A percentile compares a stretch with the other conserved stretches of the same genome.
These are phyloP conservation scores for Cubamyces lactineus DNA, from an alignment of 768 basidiomycete species.

Conservation along the genomic window DNA sequence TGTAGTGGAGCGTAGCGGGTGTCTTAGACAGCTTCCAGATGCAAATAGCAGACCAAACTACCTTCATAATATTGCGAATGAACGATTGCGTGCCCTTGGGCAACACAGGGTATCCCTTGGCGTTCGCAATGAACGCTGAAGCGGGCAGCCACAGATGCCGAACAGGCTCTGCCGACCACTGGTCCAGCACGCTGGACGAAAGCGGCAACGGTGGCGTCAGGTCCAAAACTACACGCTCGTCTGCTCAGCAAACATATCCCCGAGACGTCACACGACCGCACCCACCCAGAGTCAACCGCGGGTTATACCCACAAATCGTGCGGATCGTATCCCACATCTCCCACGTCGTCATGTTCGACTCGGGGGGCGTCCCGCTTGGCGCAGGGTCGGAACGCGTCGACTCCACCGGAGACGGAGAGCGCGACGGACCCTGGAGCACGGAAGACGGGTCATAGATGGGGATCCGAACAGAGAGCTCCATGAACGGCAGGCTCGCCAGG, in stretches of 20 bases:
- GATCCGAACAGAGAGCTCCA: slow-evolving; percentile 81
- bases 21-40: not conserved
- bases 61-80: slow-evolving; percentile 88
- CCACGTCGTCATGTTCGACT: slow-evolving; percentile 63
- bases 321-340: slow-evolving; percentile 99
- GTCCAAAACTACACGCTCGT: slow-evolving; percentile 72
- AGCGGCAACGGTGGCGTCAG: slow-evolving; percentile 86
- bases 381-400: slow-evolving; percentile 7
- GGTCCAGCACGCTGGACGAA: slow-evolving; percentile 69
- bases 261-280: slow-evolving; percentile 14
- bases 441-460: slow-evolving; percentile 76
- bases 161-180: slow-evolving; percentile 96
- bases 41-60: slow-evolving; percentile 37
- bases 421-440: slow-evolving; percentile 46
- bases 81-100: slow-evolving; percentile 93
- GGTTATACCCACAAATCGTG: slow-evolving; percentile 84
- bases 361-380: slow-evolving; percentile 20
- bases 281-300: slow-evolving; percentile 72
- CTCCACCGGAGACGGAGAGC: slow-evolving; percentile 30
- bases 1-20: slow-evolving; percentile 34
- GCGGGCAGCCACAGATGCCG: slow-evolving; percentile 87
- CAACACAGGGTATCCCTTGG: slow-evolving; percentile 95
- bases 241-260: slow-evolving; percentile 19
- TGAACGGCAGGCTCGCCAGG: slow-evolving; percentile 67
- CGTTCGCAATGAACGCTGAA: slow-evolving; percentile 91